Conservation (phyloP, 371 early-diverging fungal genomes). For the Mortierella polycephala region DNA sequence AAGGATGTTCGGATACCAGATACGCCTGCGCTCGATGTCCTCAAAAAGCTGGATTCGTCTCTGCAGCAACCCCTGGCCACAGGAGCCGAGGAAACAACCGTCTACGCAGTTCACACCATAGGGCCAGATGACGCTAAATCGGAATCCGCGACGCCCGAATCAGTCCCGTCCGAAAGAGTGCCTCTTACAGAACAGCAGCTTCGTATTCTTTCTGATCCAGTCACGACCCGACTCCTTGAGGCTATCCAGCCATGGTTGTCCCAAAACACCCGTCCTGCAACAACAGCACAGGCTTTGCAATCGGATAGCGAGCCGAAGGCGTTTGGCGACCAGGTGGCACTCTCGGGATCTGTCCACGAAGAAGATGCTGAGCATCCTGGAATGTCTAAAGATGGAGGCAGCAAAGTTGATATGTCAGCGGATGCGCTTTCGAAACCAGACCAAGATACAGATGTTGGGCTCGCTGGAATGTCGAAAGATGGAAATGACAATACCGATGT, state of each 20-base stretch:
- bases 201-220: constrained; percentile 8
- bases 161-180: background rate
- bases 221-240: constrained; percentile 15
- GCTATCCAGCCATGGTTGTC: constrained; percentile 20
- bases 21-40: background rate
- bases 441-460: too few species aligned
- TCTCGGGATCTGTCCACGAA: background rate
- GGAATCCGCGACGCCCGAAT: background rate
- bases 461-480: too few species aligned
- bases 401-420: background rate
- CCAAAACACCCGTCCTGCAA: background rate
- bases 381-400: background rate
- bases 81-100: constrained; percentile 1
- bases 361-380: background rate
- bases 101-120: constrained; percentile 3
- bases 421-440: too few species aligned
- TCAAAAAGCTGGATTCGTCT: background rate
- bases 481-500: too few species aligned
- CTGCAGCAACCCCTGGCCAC: background rate
- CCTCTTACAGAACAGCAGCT: background rate
- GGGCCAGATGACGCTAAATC: background rate
- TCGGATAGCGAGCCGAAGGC: background rate
- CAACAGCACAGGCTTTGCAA: background rate
- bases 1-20: background rate
- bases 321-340: background rate